Percentiles rank a stretch among this genome's conserved stretches.
Conservation (phyloP, 257 asterid species). For the Scutellaria minor region DNA sequence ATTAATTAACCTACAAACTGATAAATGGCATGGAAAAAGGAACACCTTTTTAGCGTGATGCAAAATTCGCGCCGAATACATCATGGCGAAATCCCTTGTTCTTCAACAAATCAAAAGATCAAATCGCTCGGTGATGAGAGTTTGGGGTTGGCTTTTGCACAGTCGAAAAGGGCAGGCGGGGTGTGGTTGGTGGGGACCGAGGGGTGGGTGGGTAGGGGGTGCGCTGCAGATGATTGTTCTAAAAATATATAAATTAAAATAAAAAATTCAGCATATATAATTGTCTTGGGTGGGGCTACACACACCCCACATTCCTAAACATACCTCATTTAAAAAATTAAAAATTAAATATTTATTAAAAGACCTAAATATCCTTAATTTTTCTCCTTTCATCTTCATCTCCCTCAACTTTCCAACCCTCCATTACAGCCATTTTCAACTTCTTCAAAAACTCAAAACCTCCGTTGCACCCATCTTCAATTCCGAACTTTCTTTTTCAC, state of each 20-base stretch:
- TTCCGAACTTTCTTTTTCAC: too few relatives aligned
- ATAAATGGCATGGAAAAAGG: constrained; percentile 3
- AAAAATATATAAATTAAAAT: not conserved
- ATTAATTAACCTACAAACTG: constrained; percentile 1
- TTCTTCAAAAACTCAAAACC: too few relatives aligned
- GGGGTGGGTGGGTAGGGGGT: not conserved
- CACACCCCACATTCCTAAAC: too few relatives aligned
- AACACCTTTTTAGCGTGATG: constrained; percentile 72
- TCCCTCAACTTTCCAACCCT: too few relatives aligned
- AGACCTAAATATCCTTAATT: too few relatives aligned
- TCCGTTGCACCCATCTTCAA: too few relatives aligned
- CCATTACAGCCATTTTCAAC: too few relatives aligned
- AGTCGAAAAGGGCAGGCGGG: constrained; percentile 35
- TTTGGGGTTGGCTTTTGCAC: constrained; percentile 38
- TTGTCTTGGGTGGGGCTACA: too few relatives aligned
- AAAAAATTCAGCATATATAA: constrained; percentile 2
- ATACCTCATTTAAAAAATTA: too few relatives aligned
- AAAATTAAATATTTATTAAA: too few relatives aligned
- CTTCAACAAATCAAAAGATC: constrained; percentile 34
- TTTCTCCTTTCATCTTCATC: too few relatives aligned
- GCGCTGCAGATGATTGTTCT: constrained; percentile 26
- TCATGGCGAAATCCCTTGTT: constrained; percentile 44
- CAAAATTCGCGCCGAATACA: constrained; percentile 59
- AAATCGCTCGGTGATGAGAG: constrained; percentile 10
- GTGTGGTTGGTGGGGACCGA: constrained; percentile 6